Evolutionary conservation across 1,284 basidiomycete genomes (phyloP), one percentile per base, ranked within the genome.

Genomic region (Neonothopanus nambi): DNA sequence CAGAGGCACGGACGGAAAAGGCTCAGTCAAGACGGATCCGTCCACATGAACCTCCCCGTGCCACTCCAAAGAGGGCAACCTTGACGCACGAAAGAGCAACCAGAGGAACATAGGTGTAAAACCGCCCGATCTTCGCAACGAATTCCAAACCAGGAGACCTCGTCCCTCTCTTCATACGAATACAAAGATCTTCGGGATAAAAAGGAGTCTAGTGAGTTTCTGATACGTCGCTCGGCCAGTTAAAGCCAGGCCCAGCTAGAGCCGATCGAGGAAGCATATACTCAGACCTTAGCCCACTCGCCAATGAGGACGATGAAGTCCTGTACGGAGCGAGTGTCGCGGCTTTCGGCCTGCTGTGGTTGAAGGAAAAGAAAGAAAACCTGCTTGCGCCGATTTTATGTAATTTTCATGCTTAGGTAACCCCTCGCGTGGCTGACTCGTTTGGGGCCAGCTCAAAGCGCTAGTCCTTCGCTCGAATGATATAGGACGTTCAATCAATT

Each of bases 221-320:
- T 80, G 73, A 75, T 80, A 72, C 70, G 73, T 70, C 74, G 71
- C 70, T 71, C 72, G 65, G 70, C 68, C 63, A 61, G 58, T 80
- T 68, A 70, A 58, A 65, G 68, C 73, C 67, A 71, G 75, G 68
- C 77, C 71, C 79, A 41, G 71, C 73, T 68, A 80, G 76, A 74
- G 77, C 67, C 79, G 60, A 73, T 78, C 72, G 52, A 72, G 72
- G 73, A 68, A 72, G 77, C 76, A 66, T 71, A 59, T 71, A 65
- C 79, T 82, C 81, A 82, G 80, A 82, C 79, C 80, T 80, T 82
- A 71, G 72, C 78, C 80, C 78, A 76, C 79, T 80, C 77, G 75
- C 69, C 60, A 77, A 52, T 44, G 30, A 63, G 57, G 67, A 68
- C 70, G 38, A 21, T 26, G 23, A 48, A 46, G 64, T 65, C 66